These are phyloP conservation scores for Mrakia blollopis DNA, from an alignment of 768 basidiomycete genomes.

Conservation along the genomic window DNA sequence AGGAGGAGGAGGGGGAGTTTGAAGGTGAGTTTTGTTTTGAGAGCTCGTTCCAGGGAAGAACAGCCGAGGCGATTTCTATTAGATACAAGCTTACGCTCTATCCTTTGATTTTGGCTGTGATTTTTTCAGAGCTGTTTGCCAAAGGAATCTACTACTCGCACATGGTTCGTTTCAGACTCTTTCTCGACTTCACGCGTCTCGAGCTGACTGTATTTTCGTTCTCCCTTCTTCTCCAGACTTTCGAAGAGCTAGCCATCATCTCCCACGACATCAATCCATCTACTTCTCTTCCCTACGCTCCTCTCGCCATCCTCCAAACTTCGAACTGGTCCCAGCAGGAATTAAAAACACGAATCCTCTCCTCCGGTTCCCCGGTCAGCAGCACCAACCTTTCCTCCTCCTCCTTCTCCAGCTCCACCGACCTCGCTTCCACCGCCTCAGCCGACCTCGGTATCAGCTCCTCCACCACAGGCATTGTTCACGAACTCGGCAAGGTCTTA, in stretches of 20 bases:
- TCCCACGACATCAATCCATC: slow-evolving; percentile 69
- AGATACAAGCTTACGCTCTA: too few relatives aligned
- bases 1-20: slow-evolving; percentile 61
- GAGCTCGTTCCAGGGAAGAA: too few relatives aligned
- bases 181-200: slow-evolving; percentile 35
- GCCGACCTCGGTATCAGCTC: slow-evolving; percentile 61
- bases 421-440: neutral
- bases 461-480: slow-evolving; percentile 54
- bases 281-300: slow-evolving; percentile 64
- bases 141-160: slow-evolving; percentile 78
- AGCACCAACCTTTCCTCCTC: slow-evolving; percentile 5
- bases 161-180: slow-evolving; percentile 54
- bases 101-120: too few relatives aligned
- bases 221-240: slow-evolving; percentile 51
- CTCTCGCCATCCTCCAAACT: slow-evolving; percentile 61
- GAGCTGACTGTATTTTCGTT: neutral
- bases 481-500: slow-evolving; percentile 16
- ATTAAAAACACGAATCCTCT: slow-evolving; percentile 38
- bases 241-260: slow-evolving; percentile 72
- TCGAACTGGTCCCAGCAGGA: slow-evolving; percentile 63
- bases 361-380: neutral
- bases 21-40: slow-evolving; percentile 6
- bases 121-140: slow-evolving; percentile 54
- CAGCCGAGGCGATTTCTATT: too few relatives aligned
- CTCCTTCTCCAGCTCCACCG: neutral